A percentile compares a stretch with the other conserved stretches of the same genome.
Evolutionary conservation across 331 rosid genomes (phyloP).

Genomic region (Spiraea crenata): DNA sequence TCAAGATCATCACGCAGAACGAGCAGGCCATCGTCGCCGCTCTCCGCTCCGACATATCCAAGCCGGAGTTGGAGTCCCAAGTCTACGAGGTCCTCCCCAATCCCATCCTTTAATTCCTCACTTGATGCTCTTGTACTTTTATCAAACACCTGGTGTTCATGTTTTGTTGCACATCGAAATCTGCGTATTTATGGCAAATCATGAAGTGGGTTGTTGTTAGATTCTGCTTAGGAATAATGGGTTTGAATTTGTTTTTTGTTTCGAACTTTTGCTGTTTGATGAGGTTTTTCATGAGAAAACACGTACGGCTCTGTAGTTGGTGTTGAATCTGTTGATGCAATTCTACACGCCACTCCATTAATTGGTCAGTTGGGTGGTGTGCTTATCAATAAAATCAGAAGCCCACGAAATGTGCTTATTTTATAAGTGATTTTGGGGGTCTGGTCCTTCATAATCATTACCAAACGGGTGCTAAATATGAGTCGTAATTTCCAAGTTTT

Average conservation of each 20-base stretch:
- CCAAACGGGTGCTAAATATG: background rate
- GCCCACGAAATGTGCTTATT: no score
- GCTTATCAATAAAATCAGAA: no score
- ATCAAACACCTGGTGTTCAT: background rate
- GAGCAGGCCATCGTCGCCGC: slow-evolving; percentile 61
- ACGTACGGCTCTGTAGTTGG: background rate
- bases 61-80: slow-evolving; percentile 69
- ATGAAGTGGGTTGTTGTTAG: background rate
- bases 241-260: no score
- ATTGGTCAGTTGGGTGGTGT: background rate
- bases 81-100: slow-evolving; percentile 52
- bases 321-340: background rate
- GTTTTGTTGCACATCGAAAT: background rate
- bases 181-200: background rate
- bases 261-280: background rate
- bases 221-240: background rate
- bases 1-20: slow-evolving; percentile 25
- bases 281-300: background rate
- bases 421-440: background rate
- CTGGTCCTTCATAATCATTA: background rate
- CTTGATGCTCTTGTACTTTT: background rate
- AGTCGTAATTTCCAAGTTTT: background rate
- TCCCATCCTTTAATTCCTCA: background rate
- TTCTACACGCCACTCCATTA: background rate
- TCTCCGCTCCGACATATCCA: slow-evolving; percentile 63